Percentiles rank a stretch among this genome's conserved stretches.
Evolutionary conservation across 352 stramenopile species (phyloP).

Genomic region (Thraustochytrium sp.): DNA sequence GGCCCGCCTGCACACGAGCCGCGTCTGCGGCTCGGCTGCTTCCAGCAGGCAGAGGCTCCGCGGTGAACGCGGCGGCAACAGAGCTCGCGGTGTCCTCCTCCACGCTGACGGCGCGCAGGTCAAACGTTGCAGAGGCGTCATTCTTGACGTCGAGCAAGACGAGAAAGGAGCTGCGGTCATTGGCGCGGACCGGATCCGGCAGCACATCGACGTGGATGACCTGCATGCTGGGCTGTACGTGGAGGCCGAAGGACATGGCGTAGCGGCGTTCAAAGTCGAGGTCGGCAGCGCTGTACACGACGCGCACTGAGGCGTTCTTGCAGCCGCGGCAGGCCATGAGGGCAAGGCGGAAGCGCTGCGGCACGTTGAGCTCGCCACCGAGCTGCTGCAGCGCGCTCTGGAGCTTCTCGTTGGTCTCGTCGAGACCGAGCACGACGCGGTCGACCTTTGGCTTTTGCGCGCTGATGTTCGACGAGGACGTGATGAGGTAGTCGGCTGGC

Average conservation of each 20-base stretch:
- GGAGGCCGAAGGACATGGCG: constrained; percentile 5
- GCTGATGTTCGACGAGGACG: neutral
- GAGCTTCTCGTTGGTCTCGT: constrained; percentile 13
- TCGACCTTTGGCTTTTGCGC: constrained; percentile 5
- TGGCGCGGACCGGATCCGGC: neutral
- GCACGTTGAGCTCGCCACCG: neutral
- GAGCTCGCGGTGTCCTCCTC: too few species aligned
- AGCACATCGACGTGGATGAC: constrained; percentile 4
- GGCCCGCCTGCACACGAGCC: neutral
- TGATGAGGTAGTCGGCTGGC: constrained; percentile 36
- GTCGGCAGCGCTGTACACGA: constrained; percentile 23
- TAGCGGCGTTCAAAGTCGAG: constrained; percentile 16
- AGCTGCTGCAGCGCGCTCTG: neutral
- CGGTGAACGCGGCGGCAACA: too few species aligned
- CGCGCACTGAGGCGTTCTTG: neutral
- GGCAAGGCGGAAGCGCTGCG: constrained; percentile 3
- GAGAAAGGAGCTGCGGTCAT: neutral
- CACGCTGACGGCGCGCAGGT: neutral
- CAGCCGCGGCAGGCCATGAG: constrained; percentile 10
- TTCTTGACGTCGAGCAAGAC: constrained; percentile 13
- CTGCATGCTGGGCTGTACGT: constrained; percentile 30
- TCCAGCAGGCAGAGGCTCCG: neutral
- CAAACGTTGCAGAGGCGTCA: neutral
- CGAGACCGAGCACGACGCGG: neutral
- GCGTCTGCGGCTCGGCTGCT: neutral